phyloP scores from a whole-genome alignment of 2,329 filamentous ascomycete genomes.

The Xylaria sp. region DNA sequence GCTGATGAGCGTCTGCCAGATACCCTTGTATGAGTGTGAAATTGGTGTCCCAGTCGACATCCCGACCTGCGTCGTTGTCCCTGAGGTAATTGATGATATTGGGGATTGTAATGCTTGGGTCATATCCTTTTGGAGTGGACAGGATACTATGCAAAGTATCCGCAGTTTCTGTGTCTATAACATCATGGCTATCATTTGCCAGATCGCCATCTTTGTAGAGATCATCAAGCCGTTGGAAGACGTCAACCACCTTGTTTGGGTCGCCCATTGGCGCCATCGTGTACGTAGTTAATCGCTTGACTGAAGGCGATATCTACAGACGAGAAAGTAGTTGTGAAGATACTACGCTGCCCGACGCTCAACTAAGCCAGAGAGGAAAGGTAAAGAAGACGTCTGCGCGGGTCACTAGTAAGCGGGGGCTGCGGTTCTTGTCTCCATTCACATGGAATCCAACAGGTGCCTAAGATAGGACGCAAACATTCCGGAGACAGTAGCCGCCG shows the following conservation, averaged over 20 bases:
- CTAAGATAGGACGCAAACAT: slow-evolving; percentile 38
- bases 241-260: not conserved
- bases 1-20: slow-evolving; percentile 47
- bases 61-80: slow-evolving; percentile 59
- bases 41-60: slow-evolving; percentile 43
- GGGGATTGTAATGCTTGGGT: slow-evolving; percentile 51
- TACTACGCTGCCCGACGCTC: slow-evolving; percentile 18
- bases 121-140: slow-evolving; percentile 46
- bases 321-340: slow-evolving; percentile 2
- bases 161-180: not conserved
- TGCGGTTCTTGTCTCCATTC: slow-evolving; percentile 40
- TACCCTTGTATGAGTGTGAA: slow-evolving; percentile 51
- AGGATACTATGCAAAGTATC: not conserved
- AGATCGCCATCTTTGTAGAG: slow-evolving; percentile 25
- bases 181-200: not conserved
- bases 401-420: slow-evolving; percentile 23
- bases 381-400: slow-evolving; percentile 27
- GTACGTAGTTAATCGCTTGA: not conserved
- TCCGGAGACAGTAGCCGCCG: slow-evolving; percentile 38
- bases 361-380: slow-evolving; percentile 18
- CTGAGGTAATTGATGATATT: slow-evolving; percentile 58
- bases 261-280: slow-evolving; percentile 30
- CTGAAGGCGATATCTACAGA: slow-evolving; percentile 6
- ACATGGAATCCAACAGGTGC: slow-evolving; percentile 38
- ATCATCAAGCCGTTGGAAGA: slow-evolving; percentile 17